phyloP scores from a whole-genome alignment of 352 stramenopile genomes.

The Globisporangium canariense region DNA sequence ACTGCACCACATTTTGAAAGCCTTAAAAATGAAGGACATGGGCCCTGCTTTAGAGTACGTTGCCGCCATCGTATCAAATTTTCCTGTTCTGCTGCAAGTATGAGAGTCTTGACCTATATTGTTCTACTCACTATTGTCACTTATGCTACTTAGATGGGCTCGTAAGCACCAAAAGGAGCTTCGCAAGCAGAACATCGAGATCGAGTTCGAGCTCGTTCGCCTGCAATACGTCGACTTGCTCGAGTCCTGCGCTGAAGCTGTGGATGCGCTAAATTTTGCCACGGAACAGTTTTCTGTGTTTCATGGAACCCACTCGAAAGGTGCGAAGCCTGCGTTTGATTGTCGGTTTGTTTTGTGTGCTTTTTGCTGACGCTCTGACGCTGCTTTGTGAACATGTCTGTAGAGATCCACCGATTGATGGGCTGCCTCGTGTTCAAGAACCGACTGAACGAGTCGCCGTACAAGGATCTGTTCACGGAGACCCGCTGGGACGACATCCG shows the following conservation, averaged over 20 bases:
- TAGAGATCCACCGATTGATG: conserved; percentile 79
- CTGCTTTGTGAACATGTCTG: not conserved
- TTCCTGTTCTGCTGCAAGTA: not conserved
- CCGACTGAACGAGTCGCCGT: conserved; percentile 67
- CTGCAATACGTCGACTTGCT: conserved; percentile 80
- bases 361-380: not conserved
- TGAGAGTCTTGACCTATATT: not conserved
- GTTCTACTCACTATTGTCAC: not conserved
- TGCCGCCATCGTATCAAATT: not conserved
- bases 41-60: conserved; percentile 61
- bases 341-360: not conserved
- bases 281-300: conserved; percentile 61
- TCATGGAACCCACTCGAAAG: conserved; percentile 54
- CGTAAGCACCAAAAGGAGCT: conserved; percentile 51
- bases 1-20: conserved; percentile 60
- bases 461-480: conserved; percentile 69
- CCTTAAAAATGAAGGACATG: conserved; percentile 64
- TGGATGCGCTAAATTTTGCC: conserved; percentile 69
- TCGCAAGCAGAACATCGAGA: conserved; percentile 46
- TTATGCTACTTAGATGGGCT: conserved; percentile 47
- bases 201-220: conserved; percentile 83
- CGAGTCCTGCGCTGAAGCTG: conserved; percentile 55
- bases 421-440: conserved; percentile 78
- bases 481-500: conserved; percentile 73
- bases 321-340: conserved; percentile 16